A percentile compares a stretch with the other conserved stretches of the same genome.
Evolutionary conservation across 306 rosid species (phyloP).

Genomic region (barrel medic (Medicago truncatula)): DNA sequence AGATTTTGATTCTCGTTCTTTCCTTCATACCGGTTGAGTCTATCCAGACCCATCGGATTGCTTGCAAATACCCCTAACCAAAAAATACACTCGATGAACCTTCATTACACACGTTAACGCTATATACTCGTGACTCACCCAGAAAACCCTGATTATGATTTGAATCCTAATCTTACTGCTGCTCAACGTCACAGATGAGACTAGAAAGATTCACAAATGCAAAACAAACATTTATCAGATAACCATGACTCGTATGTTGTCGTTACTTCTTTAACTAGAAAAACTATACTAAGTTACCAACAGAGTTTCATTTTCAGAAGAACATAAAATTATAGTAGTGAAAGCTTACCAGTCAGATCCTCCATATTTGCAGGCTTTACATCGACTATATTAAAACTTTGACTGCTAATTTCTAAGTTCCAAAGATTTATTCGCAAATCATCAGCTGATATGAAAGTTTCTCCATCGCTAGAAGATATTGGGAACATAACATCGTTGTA

Average conservation of each 20-base stretch:
- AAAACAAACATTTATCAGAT: slow-evolving; percentile 20
- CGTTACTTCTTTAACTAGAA: slow-evolving; percentile 21
- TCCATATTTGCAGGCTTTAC: slow-evolving; percentile 99
- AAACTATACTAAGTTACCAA: slow-evolving; percentile 9
- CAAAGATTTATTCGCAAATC: slow-evolving; percentile 98
- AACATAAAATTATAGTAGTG: slow-evolving; percentile 7
- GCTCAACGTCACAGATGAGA: slow-evolving; percentile 9
- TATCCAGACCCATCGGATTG: not conserved
- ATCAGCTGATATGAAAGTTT: slow-evolving; percentile 99
- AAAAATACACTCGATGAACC: slow-evolving; percentile 6
- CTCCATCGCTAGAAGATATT: slow-evolving; percentile 74
- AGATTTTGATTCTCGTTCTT: not conserved
- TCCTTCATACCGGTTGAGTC: not conserved
- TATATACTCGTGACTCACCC: slow-evolving; percentile 5
- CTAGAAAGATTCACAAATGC: slow-evolving; percentile 14
- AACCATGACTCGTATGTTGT: not conserved
- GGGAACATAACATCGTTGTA: slow-evolving; percentile 35
- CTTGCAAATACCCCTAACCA: slow-evolving; percentile 13
- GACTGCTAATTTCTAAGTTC: slow-evolving; percentile 97
- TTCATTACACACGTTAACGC: not conserved
- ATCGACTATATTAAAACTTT: slow-evolving; percentile 98
- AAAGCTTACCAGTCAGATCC: slow-evolving; percentile 91
- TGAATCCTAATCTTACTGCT: slow-evolving; percentile 24
- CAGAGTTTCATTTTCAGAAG: slow-evolving; percentile 14
- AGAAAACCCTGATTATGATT: slow-evolving; percentile 26